Conservation (phyloP, 139 green algal genomes). For the Pleodorina starrii region DNA sequence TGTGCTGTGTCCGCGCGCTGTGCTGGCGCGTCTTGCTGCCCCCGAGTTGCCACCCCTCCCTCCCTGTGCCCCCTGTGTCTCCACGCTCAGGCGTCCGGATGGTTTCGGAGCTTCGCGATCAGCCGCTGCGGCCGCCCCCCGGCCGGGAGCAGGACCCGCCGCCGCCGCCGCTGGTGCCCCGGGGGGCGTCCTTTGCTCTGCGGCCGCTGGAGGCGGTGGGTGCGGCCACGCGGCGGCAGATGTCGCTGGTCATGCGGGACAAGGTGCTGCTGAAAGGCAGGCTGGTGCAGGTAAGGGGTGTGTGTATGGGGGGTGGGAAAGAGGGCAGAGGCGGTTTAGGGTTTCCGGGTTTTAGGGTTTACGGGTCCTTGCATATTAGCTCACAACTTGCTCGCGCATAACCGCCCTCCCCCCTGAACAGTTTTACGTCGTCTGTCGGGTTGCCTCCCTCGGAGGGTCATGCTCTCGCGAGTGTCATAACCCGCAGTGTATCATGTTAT, state of each 20-base stretch:
- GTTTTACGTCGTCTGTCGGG: too few relatives aligned
- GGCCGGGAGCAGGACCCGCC: conserved; percentile 49
- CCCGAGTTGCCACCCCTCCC: background rate
- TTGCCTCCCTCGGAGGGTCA: too few relatives aligned
- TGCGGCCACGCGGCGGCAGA: conserved; percentile 53
- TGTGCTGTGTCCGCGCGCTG: too few relatives aligned
- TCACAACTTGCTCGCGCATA: too few relatives aligned
- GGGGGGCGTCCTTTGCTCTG: conserved; percentile 56
- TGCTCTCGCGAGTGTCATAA: too few relatives aligned
- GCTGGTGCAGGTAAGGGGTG: conserved; percentile 56
- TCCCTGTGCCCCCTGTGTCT: background rate
- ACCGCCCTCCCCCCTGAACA: too few relatives aligned
- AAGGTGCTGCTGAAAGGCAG: conserved; percentile 65
- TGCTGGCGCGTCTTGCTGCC: too few relatives aligned
- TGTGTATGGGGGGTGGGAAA: too few relatives aligned
- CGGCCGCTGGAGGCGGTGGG: conserved; percentile 39
- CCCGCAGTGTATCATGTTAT: too few relatives aligned
- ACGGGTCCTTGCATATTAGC: too few relatives aligned
- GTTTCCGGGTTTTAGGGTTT: background rate
- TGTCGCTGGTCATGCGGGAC: conserved; percentile 73
- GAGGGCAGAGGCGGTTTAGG: too few relatives aligned
- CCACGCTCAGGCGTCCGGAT: conserved; percentile 10
- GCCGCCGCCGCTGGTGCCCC: conserved; percentile 52
- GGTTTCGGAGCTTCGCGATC: conserved; percentile 30
- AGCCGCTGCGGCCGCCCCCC: background rate